Evolutionary conservation across 2,329 filamentous ascomycete species (phyloP).

Genomic region (Pyrenophora tritici-repentis): DNA sequence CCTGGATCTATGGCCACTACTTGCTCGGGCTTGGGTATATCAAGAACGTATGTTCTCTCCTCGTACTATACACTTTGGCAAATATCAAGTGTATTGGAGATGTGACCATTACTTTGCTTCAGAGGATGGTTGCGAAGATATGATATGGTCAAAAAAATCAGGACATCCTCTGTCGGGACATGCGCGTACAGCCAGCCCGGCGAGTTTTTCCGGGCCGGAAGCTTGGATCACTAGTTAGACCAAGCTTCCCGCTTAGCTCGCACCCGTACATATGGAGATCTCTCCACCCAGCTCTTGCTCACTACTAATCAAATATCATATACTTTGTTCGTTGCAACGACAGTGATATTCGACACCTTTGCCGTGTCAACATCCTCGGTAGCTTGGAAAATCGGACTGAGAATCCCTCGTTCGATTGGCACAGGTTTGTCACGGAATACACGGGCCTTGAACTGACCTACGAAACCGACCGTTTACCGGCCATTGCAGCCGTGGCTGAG

Average conservation of each 20-base stretch:
- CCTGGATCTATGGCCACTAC: not conserved
- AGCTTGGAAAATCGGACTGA: not conserved
- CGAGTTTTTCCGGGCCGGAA: too few species aligned
- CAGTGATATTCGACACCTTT: too few species aligned
- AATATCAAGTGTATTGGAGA: not conserved
- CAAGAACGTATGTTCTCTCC: not conserved
- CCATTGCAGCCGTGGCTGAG: not conserved
- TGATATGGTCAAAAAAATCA: too few species aligned
- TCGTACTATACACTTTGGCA: not conserved
- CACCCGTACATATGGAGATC: too few species aligned
- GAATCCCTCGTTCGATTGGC: not conserved
- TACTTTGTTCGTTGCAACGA: too few species aligned
- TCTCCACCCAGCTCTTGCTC: too few species aligned
- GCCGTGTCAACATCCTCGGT: too few species aligned
- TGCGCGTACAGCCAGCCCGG: too few species aligned
- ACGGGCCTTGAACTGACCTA: not conserved
- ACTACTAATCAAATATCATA: too few species aligned
- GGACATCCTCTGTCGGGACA: too few species aligned
- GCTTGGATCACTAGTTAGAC: too few species aligned
- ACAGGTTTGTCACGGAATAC: rapidly evolving
- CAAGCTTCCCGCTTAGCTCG: too few species aligned
- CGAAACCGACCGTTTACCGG: not conserved
- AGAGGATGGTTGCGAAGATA: not conserved
- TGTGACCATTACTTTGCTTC: not conserved
- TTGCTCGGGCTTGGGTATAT: not conserved